Evolutionary conservation across 75 land plant genomes (phyloP), one percentile per base, ranked within the genome.

Genomic region (Gnetum montanum): DNA sequence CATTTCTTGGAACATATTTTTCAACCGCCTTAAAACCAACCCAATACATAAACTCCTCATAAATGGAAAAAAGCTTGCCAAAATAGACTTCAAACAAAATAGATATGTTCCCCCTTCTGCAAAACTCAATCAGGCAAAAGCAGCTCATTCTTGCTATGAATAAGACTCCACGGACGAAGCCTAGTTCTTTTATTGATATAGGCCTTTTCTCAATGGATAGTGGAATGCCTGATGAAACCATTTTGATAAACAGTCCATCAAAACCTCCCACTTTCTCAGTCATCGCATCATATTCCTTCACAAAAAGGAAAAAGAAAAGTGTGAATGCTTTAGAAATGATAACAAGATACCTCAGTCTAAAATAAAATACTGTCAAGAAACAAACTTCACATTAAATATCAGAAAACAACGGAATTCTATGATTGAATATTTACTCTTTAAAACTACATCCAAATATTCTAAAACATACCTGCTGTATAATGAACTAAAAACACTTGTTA

Each of bases 211-310:
- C 79, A 16, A 85, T 79, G 15, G 73, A 28, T 27, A 78, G 75
- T 10, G 86, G 94, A 43, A 88, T 60, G 26, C 81, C 86, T 60
- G 76, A 74, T 6, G 78, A 73, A 10, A 69, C 56, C 83, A 93
- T 78, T 69, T 68, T 88, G 46, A 79, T 45, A 52, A 77, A 84
- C 33, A 88, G 63, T 2, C 72, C 76, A 72, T 88, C 89, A 64
- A 85, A 88, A 7, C 98, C 94, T 50, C 98, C 98, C 61, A 72
- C 74, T 46, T 78, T 76, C 50, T 78, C 79, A 58, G 75, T 82
- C 11, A 69, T 70, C 44, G 63, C 64, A 38, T 93, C 82, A 59
- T 68, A 67, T 67, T 57, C 82, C 88, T 82, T 71, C 34, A n/a
- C n/a, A n/a, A n/a, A 71, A 8, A 15, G 49, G 38, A 28, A 40